phyloP scores from a whole-genome alignment of 1,284 basidiomycete genomes.

The Peniophora sp. region DNA sequence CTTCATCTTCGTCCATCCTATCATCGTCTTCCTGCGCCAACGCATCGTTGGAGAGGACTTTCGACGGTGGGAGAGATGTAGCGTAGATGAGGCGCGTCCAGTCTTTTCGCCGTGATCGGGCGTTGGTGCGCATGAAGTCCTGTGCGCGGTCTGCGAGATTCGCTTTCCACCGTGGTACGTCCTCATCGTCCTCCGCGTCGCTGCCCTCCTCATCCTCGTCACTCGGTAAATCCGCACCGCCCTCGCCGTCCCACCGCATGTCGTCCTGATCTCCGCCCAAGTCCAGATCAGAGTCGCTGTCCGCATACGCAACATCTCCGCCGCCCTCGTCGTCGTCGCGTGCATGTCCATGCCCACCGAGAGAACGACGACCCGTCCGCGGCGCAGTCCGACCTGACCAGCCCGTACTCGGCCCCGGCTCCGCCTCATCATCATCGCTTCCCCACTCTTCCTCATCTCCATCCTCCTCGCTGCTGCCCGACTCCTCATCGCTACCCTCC shows the following conservation, averaged over 20 bases:
- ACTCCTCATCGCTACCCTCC: constrained; percentile 15
- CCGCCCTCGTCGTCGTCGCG: constrained; percentile 26
- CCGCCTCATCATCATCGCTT: constrained; percentile 14
- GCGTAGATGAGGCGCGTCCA: constrained; percentile 88
- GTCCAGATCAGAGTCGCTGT: constrained; percentile 70
- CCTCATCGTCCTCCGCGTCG: constrained; percentile 34
- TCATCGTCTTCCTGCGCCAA: constrained; percentile 13
- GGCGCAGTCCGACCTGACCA: neutral
- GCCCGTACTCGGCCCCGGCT: constrained; percentile 16
- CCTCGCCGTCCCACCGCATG: constrained; percentile 16
- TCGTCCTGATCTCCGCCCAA: constrained; percentile 36
- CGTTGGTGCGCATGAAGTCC: constrained; percentile 34
- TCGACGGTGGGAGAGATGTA: constrained; percentile 59
- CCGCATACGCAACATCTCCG: constrained; percentile 60
- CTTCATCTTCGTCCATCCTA: constrained; percentile 20
- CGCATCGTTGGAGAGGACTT: constrained; percentile 45
- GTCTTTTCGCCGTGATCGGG: constrained; percentile 45
- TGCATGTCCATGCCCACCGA: constrained; percentile 22
- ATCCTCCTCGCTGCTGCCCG: constrained; percentile 6
- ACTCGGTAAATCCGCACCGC: constrained; percentile 27
- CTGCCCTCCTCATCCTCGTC: constrained; percentile 50
- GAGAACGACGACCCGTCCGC: constrained; percentile 37
- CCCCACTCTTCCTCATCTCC: constrained; percentile 21
- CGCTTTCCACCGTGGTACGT: constrained; percentile 72
- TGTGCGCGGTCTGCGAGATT: constrained; percentile 60